Percentiles rank a stretch among this genome's conserved stretches.
Conservation (phyloP, 2,329 filamentous ascomycete species). For the Magnaporthales sp. region DNA sequence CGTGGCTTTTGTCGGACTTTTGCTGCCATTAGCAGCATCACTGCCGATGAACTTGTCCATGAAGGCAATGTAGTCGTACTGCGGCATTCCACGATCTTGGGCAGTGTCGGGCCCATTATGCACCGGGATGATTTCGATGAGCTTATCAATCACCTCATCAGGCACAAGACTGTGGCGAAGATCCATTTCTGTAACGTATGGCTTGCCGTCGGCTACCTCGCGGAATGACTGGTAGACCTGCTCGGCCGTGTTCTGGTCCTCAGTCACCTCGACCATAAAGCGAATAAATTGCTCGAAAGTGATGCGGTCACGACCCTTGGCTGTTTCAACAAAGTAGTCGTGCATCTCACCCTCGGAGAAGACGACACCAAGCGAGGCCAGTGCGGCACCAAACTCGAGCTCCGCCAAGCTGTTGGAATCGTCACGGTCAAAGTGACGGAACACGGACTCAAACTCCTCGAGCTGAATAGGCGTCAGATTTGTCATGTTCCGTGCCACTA, state of each 20-base stretch:
- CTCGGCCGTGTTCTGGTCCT: constrained; percentile 97
- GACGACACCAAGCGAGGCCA: constrained; percentile 89
- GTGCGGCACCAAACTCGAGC: constrained; percentile 88
- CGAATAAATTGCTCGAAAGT: constrained; percentile 98
- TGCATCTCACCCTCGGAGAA: constrained; percentile 99
- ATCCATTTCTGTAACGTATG: constrained; percentile 97
- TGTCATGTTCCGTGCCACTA: constrained; percentile 97
- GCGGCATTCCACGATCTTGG: constrained; percentile 72
- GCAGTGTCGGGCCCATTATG: constrained; percentile 79
- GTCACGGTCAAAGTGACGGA: constrained; percentile 94
- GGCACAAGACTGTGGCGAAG: constrained; percentile 90
- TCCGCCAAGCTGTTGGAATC: constrained; percentile 84
- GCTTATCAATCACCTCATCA: constrained; percentile 91
- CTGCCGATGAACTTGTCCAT: constrained; percentile 76
- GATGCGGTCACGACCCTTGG: constrained; percentile 67
- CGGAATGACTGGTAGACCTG: constrained; percentile 97
- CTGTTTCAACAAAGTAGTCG: constrained; percentile 84
- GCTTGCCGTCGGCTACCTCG: constrained; percentile 96
- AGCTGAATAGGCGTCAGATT: constrained; percentile 97
- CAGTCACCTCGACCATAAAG: constrained; percentile 98
- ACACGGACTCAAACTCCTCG: constrained; percentile 97
- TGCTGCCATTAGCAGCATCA: constrained; percentile 12
- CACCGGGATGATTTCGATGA: constrained; percentile 76
- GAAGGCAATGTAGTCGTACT: constrained; percentile 95
- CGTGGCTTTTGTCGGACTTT: not conserved